Percentiles rank a stretch among this genome's conserved stretches.
These are phyloP conservation scores for Radiomyces spectabilis DNA, from an alignment of 192 early-diverging fungal species.

Conservation along the genomic window DNA sequence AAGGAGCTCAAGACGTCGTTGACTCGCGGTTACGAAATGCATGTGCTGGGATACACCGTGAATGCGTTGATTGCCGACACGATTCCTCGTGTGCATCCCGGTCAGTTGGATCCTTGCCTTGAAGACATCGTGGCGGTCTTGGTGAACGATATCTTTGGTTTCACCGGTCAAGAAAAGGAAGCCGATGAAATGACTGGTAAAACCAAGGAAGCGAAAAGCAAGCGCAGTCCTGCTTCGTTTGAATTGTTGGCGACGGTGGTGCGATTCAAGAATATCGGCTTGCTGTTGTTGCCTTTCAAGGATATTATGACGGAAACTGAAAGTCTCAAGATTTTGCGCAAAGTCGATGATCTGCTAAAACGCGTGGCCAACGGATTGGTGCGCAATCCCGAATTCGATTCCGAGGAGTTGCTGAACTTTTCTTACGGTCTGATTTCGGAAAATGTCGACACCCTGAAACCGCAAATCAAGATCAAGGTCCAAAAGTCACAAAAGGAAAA, in stretches of 20 bases:
- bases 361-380: slow-evolving; percentile 73
- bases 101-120: slow-evolving; percentile 76
- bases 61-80: slow-evolving; percentile 75
- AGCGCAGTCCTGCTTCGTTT: slow-evolving; percentile 80
- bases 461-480: slow-evolving; percentile 43
- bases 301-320: slow-evolving; percentile 82
- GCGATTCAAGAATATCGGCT: slow-evolving; percentile 55
- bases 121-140: slow-evolving; percentile 64
- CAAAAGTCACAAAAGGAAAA: slow-evolving; percentile 51
- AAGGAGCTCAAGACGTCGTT: slow-evolving; percentile 75
- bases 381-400: slow-evolving; percentile 60
- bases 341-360: slow-evolving; percentile 75
- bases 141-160: slow-evolving; percentile 90
- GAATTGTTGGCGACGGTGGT: slow-evolving; percentile 73
- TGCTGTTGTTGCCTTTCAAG: slow-evolving; percentile 80
- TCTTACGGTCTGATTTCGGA: slow-evolving; percentile 82
- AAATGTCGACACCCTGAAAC: slow-evolving; percentile 68
- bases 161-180: slow-evolving; percentile 82
- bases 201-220: slow-evolving; percentile 84
- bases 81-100: slow-evolving; percentile 46
- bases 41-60: slow-evolving; percentile 93
- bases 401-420: slow-evolving; percentile 69
- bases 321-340: slow-evolving; percentile 61
- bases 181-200: slow-evolving; percentile 83
- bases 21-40: slow-evolving; percentile 80